Percentiles rank a stretch among this genome's conserved stretches.
These are phyloP conservation scores for Ecytonucleospora hepatopenaei DNA, from an alignment of 371 early-diverging fungal genomes.

Conservation along the genomic window DNA sequence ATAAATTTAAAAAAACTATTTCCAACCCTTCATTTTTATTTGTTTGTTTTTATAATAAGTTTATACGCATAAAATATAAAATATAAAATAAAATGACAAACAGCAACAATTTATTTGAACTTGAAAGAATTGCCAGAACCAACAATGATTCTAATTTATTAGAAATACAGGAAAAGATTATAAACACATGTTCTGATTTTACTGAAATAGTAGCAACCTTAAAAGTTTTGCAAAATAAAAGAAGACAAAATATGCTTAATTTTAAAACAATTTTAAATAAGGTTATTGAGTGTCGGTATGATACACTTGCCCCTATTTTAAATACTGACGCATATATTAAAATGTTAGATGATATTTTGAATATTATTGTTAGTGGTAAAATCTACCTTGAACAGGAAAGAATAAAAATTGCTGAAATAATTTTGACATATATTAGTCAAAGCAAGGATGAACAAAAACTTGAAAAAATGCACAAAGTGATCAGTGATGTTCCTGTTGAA, in stretches of 20 bases:
- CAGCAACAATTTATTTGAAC: slow-evolving; percentile 48
- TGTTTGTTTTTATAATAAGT: not conserved
- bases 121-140: slow-evolving; percentile 49
- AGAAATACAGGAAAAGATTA: slow-evolving; percentile 38
- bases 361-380: slow-evolving; percentile 51
- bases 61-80: not conserved
- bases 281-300: slow-evolving; percentile 31
- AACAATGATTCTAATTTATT: slow-evolving; percentile 28
- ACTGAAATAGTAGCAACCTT: slow-evolving; percentile 29
- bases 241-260: slow-evolving; percentile 42
- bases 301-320: too few relatives aligned
- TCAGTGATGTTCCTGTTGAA: slow-evolving; percentile 52
- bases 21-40: not conserved
- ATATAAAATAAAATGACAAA: not conserved
- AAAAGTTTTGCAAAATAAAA: slow-evolving; percentile 42
- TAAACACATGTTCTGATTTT: slow-evolving; percentile 29
- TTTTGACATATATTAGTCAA: slow-evolving; percentile 35
- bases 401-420: slow-evolving; percentile 33
- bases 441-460: too few relatives aligned
- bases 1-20: not conserved
- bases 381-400: slow-evolving; percentile 54
- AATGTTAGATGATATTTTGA: slow-evolving; percentile 34
- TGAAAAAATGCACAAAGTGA: slow-evolving; percentile 23
- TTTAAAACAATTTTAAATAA: slow-evolving; percentile 40
- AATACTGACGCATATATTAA: not conserved